A percentile compares a stretch with the other conserved stretches of the same genome.
These are phyloP conservation scores for Panicum virgatum DNA, from an alignment of 202 grass and related monocot species.

Conservation along the genomic window DNA sequence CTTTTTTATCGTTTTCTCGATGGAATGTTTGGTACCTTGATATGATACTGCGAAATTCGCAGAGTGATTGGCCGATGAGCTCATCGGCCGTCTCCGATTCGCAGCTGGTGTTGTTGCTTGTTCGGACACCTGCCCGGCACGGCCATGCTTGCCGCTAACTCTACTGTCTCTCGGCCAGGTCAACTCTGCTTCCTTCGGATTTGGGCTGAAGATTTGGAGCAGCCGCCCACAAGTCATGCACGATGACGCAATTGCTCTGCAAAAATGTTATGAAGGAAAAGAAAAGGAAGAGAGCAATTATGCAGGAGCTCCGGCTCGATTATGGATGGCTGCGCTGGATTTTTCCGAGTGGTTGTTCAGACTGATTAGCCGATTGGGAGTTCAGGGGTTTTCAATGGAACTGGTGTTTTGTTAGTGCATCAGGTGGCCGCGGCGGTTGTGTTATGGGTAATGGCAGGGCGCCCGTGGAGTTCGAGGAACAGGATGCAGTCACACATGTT, in stretches of 20 bases:
- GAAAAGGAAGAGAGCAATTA: background rate
- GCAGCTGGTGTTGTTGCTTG: conserved; percentile 32
- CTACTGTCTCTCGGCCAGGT: conserved; percentile 6
- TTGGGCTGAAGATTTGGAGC: background rate
- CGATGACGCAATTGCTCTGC: background rate
- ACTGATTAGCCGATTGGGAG: background rate
- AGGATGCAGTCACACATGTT: conserved; percentile 20
- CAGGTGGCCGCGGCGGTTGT: conserved; percentile 25
- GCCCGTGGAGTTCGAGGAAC: conserved; percentile 18
- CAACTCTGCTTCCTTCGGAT: background rate
- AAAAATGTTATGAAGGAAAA: background rate
- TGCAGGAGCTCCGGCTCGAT: background rate
- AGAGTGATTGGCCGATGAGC: background rate
- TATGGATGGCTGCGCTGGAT: conserved; percentile 10
- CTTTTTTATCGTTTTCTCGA: no score
- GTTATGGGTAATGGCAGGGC: background rate
- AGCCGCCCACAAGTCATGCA: background rate
- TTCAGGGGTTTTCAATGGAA: background rate
- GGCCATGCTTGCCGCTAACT: conserved; percentile 50
- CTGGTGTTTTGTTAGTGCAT: conserved; percentile 30
- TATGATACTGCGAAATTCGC: no score
- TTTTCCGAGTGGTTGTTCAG: background rate
- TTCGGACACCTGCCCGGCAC: conserved; percentile 45
- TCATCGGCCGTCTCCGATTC: conserved; percentile 3
- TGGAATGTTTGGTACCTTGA: no score